Evolutionary conservation across 129 eudicot species (phyloP), one percentile per base, ranked within the genome.

Genomic region (Flaveria ramosissima): DNA sequence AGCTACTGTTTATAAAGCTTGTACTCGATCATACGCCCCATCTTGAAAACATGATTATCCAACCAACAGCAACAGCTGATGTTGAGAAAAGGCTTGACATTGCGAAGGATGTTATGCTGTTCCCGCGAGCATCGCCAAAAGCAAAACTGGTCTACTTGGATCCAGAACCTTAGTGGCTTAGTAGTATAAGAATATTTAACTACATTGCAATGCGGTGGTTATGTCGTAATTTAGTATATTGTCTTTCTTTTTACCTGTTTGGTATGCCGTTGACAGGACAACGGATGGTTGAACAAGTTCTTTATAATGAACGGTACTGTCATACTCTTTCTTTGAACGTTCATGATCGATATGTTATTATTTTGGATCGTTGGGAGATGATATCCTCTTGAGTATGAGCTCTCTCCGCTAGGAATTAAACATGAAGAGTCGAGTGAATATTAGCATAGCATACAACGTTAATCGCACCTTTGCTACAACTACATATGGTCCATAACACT

Each of bases 81-180:
- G 2, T 36, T 30, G 9, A 20, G 19, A 21, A 45, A 55, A 13
- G 10, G 60, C 15, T 66, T 14, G 15, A 15, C 21, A 78, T 80
- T 56, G 69, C 70, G 36, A 74, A 65, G 53, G 63, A 45, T 74
- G 68, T 74, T 19, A 53, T 80, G 84, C 26, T 45, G 43, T 56
- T 66, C 7, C 72, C 79, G 26, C 69, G 76, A 66, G 80, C 79
- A 51, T 80, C 84, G 16, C 6, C 42, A 19, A 80, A 80, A 32
- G 84, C 55, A 66, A 47, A 68, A 46, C 7, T 75, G 10, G n/a
- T 80, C 32, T 80, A 65, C 30, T 42, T 80, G 75, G 73, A 74
- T 61, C 75, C 55, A 10, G 2, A 23, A 14, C 32, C 61, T 1
- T 75, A 7, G 13, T 17, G 27, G 3, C 61, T 1, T 75, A 7